Evolutionary conservation across 2,329 filamentous ascomycete genomes (phyloP).

Genomic region (Neopestalotiopsis sp.): DNA sequence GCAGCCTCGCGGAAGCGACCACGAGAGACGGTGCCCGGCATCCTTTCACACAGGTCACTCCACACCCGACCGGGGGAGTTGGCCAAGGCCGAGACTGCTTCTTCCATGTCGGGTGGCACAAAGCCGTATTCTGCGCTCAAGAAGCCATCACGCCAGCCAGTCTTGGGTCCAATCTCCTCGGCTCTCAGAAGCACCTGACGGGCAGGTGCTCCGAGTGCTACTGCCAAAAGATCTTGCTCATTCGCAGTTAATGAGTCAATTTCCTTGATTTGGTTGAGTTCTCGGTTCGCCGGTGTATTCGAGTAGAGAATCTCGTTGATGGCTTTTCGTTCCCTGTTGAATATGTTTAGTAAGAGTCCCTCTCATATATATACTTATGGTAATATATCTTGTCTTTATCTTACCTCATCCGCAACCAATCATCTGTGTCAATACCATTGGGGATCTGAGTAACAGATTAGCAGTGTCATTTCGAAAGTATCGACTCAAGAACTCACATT

Average conservation of each 20-base stretch:
- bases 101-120: constrained; percentile 55
- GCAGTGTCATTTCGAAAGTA: neutral
- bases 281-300: constrained; percentile 45
- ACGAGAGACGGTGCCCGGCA: constrained; percentile 55
- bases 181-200: constrained; percentile 58
- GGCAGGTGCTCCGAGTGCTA: constrained; percentile 58
- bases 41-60: constrained; percentile 58
- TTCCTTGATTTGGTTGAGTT: constrained; percentile 46
- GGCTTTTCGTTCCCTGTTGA: constrained; percentile 45
- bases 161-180: constrained; percentile 54
- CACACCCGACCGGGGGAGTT: constrained; percentile 57
- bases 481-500: constrained; percentile 21
- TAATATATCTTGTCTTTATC: neutral
- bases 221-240: constrained; percentile 54
- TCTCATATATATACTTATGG: constrained; percentile 11
- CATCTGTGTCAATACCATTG: constrained; percentile 47
- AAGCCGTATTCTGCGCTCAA: constrained; percentile 57
- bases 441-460: constrained; percentile 42
- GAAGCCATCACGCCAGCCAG: constrained; percentile 59
- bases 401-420: constrained; percentile 51
- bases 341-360: neutral
- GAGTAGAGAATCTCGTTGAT: constrained; percentile 55
- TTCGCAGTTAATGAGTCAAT: constrained; percentile 53
- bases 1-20: constrained; percentile 56
- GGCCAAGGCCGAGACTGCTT: constrained; percentile 49